These are phyloP conservation scores for Botrytis fragariae DNA, from an alignment of 2,329 filamentous ascomycete species.

Conservation along the genomic window DNA sequence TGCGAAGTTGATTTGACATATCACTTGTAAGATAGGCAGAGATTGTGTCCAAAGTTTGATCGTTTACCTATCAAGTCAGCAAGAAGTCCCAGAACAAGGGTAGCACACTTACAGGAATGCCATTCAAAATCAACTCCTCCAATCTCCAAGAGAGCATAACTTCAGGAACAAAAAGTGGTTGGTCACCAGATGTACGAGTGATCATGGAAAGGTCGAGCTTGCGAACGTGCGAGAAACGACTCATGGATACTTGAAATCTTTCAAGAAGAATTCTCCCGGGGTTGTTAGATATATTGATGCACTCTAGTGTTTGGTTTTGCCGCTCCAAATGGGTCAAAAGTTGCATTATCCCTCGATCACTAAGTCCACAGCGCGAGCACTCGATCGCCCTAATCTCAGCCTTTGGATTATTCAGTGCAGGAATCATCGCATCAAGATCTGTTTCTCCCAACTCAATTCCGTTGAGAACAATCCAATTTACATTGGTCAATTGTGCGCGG, in stretches of 20 bases:
- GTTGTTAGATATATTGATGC: conserved; percentile 65
- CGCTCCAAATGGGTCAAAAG: conserved; percentile 61
- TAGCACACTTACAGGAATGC: conserved; percentile 47
- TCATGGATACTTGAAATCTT: conserved; percentile 64
- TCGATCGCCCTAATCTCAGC: conserved; percentile 68
- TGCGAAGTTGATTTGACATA: conserved; percentile 57
- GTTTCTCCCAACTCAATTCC: conserved; percentile 68
- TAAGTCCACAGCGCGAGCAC: conserved; percentile 60
- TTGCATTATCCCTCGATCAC: conserved; percentile 57
- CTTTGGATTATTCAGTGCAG: conserved; percentile 62
- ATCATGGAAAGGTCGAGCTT: conserved; percentile 65
- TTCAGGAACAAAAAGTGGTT: conserved; percentile 63
- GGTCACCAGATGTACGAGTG: conserved; percentile 58
- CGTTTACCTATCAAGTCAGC: conserved; percentile 48
- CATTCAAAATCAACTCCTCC: conserved; percentile 63
- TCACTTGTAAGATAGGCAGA: conserved; percentile 61
- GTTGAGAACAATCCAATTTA: conserved; percentile 68
- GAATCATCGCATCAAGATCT: conserved; percentile 62
- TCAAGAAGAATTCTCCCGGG: conserved; percentile 62
- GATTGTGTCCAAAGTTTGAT: conserved; percentile 62
- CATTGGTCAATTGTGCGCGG: conserved; percentile 63
- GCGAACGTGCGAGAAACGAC: conserved; percentile 63
- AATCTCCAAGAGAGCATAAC: conserved; percentile 65
- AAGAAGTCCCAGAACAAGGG: background rate
- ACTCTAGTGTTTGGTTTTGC: conserved; percentile 66